Conservation (phyloP, 2,329 filamentous ascomycete genomes). For the Colletotrichum kahawae region DNA sequence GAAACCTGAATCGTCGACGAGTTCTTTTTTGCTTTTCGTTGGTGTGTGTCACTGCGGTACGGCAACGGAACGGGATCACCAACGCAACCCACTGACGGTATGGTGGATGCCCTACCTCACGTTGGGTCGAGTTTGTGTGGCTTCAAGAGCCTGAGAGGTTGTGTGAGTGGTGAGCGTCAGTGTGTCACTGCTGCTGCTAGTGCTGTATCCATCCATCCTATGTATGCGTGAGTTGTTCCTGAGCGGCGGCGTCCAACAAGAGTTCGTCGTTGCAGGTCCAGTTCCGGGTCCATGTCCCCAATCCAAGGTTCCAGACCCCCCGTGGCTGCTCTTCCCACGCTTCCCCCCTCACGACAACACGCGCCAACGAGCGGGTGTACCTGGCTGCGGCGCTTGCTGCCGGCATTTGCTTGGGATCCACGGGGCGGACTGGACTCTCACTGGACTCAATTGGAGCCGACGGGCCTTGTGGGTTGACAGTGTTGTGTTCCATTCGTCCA, state of each 20-base stretch:
- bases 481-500: background rate
- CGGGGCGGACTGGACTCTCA: background rate
- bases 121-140: background rate
- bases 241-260: background rate
- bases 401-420: constrained; percentile 12
- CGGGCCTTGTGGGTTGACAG: background rate
- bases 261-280: background rate
- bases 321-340: background rate
- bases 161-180: background rate
- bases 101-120: background rate
- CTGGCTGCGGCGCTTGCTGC: constrained; percentile 4
- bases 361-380: constrained; percentile 1
- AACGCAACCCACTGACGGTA: background rate
- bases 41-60: background rate
- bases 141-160: background rate
- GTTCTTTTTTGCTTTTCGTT: background rate
- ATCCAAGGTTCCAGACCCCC: background rate
- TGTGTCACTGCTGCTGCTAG: background rate
- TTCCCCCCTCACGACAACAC: background rate
- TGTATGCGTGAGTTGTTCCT: background rate
- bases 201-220: background rate
- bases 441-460: background rate
- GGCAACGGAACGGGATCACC: background rate
- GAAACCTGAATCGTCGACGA: background rate
- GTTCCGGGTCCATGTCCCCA: background rate